Base-by-base conservation (phyloP, 306 rosid species). In the Cicer judaicum region DNA sequence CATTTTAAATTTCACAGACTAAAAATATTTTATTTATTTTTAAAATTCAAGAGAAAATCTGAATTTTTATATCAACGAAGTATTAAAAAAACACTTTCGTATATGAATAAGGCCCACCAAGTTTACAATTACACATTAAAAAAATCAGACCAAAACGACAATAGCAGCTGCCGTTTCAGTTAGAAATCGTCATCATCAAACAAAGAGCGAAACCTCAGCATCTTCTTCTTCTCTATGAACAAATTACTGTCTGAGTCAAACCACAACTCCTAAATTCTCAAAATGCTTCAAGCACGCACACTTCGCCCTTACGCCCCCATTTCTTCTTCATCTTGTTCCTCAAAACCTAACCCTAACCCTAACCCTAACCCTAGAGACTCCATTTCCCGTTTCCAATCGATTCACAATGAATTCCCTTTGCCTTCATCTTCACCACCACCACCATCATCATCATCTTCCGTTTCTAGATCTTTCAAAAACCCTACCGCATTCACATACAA, bases 241-340 rank as follows among this genome's bases (percentile, higher is more conserved):
- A 21, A 21, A 21, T 2, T 5, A 14, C 5, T 52, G 24, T 7
- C 10, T 15, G 1, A 52, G 24, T 14, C 64, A 29, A 59, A 53
- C 59, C 43, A 5, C 53, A 13, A 11, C 12, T 5, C 11, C 15
- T 19, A 39, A 24, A 8, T 24, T 8, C 39, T 39, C 19, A 70
- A 78, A 62, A 92, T 95, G 99, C 83, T 92, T 80, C 96, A 90
- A 36, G 81, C 91, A 5, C 96, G 96, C 12, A 71, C 94, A 5
- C 85, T 88, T 68, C 96, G 98, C 7, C 98, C 98, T 0, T 83
- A 84, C 89, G 81, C 90, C 47, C 49, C 93, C 3, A 15, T 78
- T 3, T 60, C 81, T 2, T 2, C 34, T 3, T 76, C 91, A 6
- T 76, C 88, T 55, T 78, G 77, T 15, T 69, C 64, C 48, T 64